Conservation (phyloP, 306 rosid genomes). For the Datisca glomerata region DNA sequence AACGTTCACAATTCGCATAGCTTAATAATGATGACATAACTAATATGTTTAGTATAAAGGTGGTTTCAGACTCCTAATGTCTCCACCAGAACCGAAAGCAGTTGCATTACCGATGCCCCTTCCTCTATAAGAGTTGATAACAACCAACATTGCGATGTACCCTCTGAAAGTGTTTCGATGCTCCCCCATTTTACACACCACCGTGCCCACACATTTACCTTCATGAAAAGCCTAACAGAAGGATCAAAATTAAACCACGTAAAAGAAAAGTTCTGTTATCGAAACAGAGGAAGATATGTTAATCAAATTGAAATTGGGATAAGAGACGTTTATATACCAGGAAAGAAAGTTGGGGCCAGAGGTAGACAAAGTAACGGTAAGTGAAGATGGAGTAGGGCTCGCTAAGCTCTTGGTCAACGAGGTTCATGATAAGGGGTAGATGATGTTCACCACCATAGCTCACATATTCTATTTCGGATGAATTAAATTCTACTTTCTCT, state of each 20-base stretch:
- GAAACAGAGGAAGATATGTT: not conserved
- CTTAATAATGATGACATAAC: too few species aligned
- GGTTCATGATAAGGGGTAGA: conserved; percentile 76
- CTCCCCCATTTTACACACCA: conserved; percentile 96
- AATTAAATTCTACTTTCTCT: conserved; percentile 26
- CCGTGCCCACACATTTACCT: conserved; percentile 90
- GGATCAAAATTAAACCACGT: not conserved
- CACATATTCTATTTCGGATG: conserved; percentile 61
- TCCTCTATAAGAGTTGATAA: conserved; percentile 81
- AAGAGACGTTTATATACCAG: conserved; percentile 28
- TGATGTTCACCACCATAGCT: conserved; percentile 87
- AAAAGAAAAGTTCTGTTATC: not conserved
- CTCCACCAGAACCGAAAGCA: too few species aligned
- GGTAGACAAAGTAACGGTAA: conserved; percentile 86
- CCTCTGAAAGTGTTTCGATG: conserved; percentile 85
- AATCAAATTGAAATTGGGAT: not conserved
- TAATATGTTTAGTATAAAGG: too few species aligned
- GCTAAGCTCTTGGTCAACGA: conserved; percentile 88
- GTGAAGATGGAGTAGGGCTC: conserved; percentile 99
- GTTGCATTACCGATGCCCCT: conserved; percentile 74
- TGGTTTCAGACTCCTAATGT: too few species aligned
- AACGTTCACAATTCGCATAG: too few species aligned
- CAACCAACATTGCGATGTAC: conserved; percentile 92
- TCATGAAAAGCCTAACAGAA: conserved; percentile 60
- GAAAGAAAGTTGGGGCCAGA: conserved; percentile 93